Conservation (phyloP, 176 grass and related monocot genomes). For the Avena atlantica region DNA sequence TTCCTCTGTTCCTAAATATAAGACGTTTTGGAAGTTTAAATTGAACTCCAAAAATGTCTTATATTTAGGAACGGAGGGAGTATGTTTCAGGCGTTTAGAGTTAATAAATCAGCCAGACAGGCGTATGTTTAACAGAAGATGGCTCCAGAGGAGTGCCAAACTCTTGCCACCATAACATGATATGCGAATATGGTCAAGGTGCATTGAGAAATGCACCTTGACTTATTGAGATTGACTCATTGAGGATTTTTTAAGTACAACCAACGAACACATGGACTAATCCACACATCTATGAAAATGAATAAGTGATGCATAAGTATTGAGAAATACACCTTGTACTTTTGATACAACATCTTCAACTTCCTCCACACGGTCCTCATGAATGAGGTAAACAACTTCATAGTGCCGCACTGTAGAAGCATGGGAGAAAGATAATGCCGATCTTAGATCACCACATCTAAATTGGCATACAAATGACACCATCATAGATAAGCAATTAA, state of each 20-base stretch:
- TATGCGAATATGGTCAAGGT: background rate
- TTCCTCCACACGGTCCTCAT: conserved; percentile 76
- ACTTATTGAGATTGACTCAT: background rate
- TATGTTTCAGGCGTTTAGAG: background rate
- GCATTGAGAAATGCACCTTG: too few species aligned
- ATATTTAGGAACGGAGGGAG: too few species aligned
- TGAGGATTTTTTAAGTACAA: conserved; percentile 4
- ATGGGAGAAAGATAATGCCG: background rate
- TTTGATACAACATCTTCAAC: conserved; percentile 81
- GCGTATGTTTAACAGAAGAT: background rate
- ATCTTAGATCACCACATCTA: conserved; percentile 3
- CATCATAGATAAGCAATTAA: background rate
- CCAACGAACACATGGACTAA: background rate
- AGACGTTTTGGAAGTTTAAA: too few species aligned
- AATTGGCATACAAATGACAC: conserved; percentile 34
- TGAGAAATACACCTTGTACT: conserved; percentile 75
- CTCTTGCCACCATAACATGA: background rate
- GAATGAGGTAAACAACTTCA: conserved; percentile 92
- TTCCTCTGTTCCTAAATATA: too few species aligned
- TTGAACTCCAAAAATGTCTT: too few species aligned
- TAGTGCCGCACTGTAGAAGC: conserved; percentile 81
- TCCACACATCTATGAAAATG: background rate
- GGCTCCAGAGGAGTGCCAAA: background rate
- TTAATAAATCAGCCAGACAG: background rate
- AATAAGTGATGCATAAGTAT: background rate